Evolutionary conservation across 352 stramenopile species (phyloP).

Genomic region (Globisporangium polare): DNA sequence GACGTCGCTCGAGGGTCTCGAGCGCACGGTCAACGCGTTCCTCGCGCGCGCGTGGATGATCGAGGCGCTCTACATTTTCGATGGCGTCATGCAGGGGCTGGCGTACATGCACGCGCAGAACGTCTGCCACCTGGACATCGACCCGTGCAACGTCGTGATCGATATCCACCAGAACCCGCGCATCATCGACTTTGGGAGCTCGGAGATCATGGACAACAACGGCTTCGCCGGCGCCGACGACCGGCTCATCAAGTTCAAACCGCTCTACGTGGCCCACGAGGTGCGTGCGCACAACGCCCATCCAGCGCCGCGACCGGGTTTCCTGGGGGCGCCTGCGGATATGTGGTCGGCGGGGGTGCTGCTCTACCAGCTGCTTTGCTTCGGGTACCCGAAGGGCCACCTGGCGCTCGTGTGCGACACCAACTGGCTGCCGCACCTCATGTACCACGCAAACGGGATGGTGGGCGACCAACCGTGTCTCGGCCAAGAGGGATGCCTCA

Average conservation of each 20-base stretch:
- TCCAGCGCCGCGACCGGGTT: slow-evolving; percentile 49
- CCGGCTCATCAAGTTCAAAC: slow-evolving; percentile 76
- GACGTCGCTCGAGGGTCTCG: slow-evolving; percentile 39
- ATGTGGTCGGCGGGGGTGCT: slow-evolving; percentile 78
- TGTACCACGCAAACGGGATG: slow-evolving; percentile 47
- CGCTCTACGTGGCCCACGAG: slow-evolving; percentile 67
- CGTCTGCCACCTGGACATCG: slow-evolving; percentile 77
- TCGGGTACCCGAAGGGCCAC: slow-evolving; percentile 78
- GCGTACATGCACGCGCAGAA: slow-evolving; percentile 78
- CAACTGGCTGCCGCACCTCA: slow-evolving; percentile 68
- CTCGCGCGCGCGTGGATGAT: slow-evolving; percentile 68
- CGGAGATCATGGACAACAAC: slow-evolving; percentile 70
- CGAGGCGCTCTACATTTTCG: slow-evolving; percentile 61
- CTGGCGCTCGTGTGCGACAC: slow-evolving; percentile 67
- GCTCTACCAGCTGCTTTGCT: slow-evolving; percentile 81
- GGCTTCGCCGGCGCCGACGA: slow-evolving; percentile 47
- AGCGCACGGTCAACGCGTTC: slow-evolving; percentile 53
- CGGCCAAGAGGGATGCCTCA: slow-evolving; percentile 62
- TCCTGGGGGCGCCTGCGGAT: slow-evolving; percentile 64
- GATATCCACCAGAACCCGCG: slow-evolving; percentile 44
- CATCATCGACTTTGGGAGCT: slow-evolving; percentile 82
- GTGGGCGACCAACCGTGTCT: slow-evolving; percentile 36
- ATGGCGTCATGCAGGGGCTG: slow-evolving; percentile 60
- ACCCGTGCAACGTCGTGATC: slow-evolving; percentile 79
- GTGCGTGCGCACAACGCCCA: slow-evolving; percentile 62